These are phyloP conservation scores for Penicillium coffeae DNA, from an alignment of 495 filamentous ascomycete species.

Conservation along the genomic window DNA sequence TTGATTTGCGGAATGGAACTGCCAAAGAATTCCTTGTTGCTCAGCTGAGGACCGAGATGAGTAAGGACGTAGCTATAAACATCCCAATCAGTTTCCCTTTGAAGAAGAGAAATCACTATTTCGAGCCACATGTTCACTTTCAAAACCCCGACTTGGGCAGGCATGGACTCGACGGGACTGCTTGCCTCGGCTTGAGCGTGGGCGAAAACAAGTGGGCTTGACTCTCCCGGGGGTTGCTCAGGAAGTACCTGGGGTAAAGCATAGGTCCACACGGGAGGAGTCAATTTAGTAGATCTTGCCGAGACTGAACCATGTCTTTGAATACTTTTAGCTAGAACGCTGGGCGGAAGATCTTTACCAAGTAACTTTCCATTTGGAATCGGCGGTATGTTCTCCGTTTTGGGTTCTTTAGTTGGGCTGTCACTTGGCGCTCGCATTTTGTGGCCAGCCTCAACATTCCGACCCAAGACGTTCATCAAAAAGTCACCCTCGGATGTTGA, in stretches of 20 bases:
- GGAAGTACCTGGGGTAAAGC: constrained; percentile 48
- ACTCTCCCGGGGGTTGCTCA: constrained; percentile 44
- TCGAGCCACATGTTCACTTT: constrained; percentile 75
- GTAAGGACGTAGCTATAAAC: constrained; percentile 86
- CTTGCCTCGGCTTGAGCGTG: constrained; percentile 21
- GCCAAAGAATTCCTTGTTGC: constrained; percentile 81
- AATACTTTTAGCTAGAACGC: constrained; percentile 23
- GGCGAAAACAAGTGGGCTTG: constrained; percentile 45
- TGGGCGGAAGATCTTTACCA: constrained; percentile 19
- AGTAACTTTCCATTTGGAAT: constrained; percentile 17
- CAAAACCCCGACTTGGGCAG: constrained; percentile 38
- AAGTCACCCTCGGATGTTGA: constrained; percentile 62
- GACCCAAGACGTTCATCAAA: constrained; percentile 66
- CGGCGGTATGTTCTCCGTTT: constrained; percentile 22
- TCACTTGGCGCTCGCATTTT: constrained; percentile 24
- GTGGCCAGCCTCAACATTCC: constrained; percentile 49
- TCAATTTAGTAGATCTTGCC: constrained; percentile 39
- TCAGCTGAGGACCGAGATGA: constrained; percentile 81
- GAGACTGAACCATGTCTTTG: constrained; percentile 29
- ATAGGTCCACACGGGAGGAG: constrained; percentile 55
- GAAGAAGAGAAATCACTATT: constrained; percentile 65
- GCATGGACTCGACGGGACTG: constrained; percentile 20
- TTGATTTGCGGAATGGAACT: constrained; percentile 68
- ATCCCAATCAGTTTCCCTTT: constrained; percentile 84
- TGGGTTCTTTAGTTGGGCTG: constrained; percentile 21